Conservation (phyloP, 2,329 filamentous ascomycete species). For the Parafenestella ontariensis region DNA sequence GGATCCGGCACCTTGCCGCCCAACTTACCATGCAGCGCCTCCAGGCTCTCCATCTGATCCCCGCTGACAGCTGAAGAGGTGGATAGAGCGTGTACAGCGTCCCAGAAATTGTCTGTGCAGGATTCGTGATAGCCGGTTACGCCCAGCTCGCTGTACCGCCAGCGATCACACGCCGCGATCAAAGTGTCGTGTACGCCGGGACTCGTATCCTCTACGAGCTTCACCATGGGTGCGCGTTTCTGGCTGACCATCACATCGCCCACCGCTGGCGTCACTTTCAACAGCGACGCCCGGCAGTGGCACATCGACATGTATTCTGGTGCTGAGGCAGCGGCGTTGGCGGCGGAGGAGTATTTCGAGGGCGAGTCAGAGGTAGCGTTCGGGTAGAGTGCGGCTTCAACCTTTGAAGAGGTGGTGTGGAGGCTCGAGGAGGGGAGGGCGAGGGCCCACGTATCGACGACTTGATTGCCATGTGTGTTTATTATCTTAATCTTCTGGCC, state of each 20-base stretch:
- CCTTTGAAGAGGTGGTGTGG: slow-evolving; percentile 26
- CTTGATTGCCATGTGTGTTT: slow-evolving; percentile 59
- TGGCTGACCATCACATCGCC: slow-evolving; percentile 43
- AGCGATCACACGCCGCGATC: slow-evolving; percentile 47
- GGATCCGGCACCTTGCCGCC: slow-evolving; percentile 42
- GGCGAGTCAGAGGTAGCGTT: slow-evolving; percentile 31
- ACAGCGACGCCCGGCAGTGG: slow-evolving; percentile 39
- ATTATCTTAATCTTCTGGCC: slow-evolving; percentile 55
- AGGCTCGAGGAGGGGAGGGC: slow-evolving; percentile 38
- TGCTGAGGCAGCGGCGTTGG: slow-evolving; percentile 35
- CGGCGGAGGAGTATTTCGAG: slow-evolving; percentile 26
- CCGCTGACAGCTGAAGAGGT: slow-evolving; percentile 1
- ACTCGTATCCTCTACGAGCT: slow-evolving; percentile 43
- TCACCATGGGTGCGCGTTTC: slow-evolving; percentile 43
- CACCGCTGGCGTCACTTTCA: slow-evolving; percentile 38
- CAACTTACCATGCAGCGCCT: slow-evolving; percentile 28
- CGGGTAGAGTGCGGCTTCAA: slow-evolving; percentile 39
- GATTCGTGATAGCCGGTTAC: slow-evolving; percentile 42
- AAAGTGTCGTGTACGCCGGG: slow-evolving; percentile 45
- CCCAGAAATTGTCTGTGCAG: slow-evolving; percentile 49
- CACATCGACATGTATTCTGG: slow-evolving; percentile 48
- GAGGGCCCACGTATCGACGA: slow-evolving; percentile 60
- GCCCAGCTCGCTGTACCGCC: slow-evolving; percentile 44
- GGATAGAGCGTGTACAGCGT: slow-evolving; percentile 33
- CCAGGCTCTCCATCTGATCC: slow-evolving; percentile 28